Conservation (phyloP, 805 yeast species). For the Zygotorulaspora sp. region DNA sequence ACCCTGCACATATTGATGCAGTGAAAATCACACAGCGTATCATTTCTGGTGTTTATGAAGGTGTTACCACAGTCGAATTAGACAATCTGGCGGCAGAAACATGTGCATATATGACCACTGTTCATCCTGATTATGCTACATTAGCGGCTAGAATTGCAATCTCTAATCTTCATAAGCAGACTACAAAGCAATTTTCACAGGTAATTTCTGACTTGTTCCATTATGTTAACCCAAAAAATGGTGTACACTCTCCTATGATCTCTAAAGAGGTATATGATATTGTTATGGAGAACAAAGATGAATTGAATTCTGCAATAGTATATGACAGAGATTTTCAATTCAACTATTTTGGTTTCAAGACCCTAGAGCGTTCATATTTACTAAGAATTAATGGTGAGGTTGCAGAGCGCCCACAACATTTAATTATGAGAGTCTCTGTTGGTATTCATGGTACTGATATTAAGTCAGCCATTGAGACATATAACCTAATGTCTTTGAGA, state of each 20-base stretch:
- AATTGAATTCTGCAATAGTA: conserved; percentile 67
- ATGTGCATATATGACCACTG: conserved; percentile 95
- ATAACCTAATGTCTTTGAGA: conserved; percentile 78
- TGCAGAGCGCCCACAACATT: conserved; percentile 89
- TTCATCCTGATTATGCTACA: conserved; percentile 95
- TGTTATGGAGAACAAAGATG: conserved; percentile 60
- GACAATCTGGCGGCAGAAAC: conserved; percentile 90
- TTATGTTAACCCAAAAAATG: conserved; percentile 79
- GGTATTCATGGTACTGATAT: conserved; percentile 80
- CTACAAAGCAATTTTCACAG: conserved; percentile 77
- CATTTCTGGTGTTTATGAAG: conserved; percentile 93
- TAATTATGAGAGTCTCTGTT: conserved; percentile 85
- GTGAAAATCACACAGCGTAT: conserved; percentile 94
- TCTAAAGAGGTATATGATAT: conserved; percentile 59
- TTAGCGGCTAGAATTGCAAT: conserved; percentile 95
- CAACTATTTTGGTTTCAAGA: conserved; percentile 85
- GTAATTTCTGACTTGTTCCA: conserved; percentile 68
- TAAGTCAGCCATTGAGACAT: conserved; percentile 69
- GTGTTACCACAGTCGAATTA: conserved; percentile 88
- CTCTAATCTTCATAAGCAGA: conserved; percentile 90
- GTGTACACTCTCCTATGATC: conserved; percentile 62
- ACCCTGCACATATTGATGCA: conserved; percentile 87
- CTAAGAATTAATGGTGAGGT: conserved; percentile 57
- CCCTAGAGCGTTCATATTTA: conserved; percentile 84
- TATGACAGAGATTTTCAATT: conserved; percentile 73